These are phyloP conservation scores for Fusarium sp. DNA, from an alignment of 2,329 filamentous ascomycete genomes.

Conservation along the genomic window DNA sequence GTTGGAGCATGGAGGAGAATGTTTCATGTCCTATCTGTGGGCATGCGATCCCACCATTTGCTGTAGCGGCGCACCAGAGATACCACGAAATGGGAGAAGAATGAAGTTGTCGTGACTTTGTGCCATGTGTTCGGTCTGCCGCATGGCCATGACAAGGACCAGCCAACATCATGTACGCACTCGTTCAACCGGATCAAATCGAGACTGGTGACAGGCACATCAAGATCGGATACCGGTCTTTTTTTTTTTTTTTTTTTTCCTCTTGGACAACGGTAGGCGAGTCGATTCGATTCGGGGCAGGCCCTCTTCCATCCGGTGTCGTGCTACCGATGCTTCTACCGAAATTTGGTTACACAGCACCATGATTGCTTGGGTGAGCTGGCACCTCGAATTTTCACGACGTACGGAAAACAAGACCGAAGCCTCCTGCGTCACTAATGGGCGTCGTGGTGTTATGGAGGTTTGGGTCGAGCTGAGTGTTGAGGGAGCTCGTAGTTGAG, in stretches of 20 bases:
- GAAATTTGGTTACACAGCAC: constrained; percentile 32
- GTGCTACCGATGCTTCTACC: constrained; percentile 35
- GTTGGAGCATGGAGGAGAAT: constrained; percentile 49
- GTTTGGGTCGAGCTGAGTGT: not conserved
- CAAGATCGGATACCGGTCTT: not conserved
- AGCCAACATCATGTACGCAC: not conserved
- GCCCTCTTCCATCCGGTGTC: constrained; percentile 6
- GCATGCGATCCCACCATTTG: constrained; percentile 66
- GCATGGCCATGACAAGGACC: not conserved
- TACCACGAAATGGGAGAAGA: constrained; percentile 50
- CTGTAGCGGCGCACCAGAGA: constrained; percentile 64
- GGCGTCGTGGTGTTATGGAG: not conserved
- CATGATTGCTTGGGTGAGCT: constrained; percentile 19
- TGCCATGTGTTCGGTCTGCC: not conserved
- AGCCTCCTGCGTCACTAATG: constrained; percentile 17
- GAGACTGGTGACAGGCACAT: not conserved
- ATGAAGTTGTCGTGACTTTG: constrained; percentile 3
- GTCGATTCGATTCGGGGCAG: not conserved
- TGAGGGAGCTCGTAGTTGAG: not conserved
- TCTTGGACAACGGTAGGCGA: not conserved
- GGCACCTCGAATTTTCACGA: constrained; percentile 25
- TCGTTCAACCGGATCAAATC: not conserved
- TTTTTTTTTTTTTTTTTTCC: not conserved
- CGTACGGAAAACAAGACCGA: constrained; percentile 17
- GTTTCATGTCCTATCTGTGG: constrained; percentile 61